Base-by-base conservation (phyloP, 1,284 basidiomycete species). In the Boletus hoseneyae region DNA sequence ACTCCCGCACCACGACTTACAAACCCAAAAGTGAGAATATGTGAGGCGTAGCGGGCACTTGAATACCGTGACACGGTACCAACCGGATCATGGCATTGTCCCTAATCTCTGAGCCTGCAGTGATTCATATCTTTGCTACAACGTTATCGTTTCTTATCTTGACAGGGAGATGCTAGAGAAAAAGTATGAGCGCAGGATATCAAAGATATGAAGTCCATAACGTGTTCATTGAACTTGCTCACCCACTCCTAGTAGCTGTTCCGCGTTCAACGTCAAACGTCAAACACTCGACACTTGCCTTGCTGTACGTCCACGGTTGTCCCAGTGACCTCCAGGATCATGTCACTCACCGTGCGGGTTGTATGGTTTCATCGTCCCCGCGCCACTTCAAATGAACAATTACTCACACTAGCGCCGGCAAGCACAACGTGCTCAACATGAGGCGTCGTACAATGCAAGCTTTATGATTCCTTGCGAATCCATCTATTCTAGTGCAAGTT, bases 381-480 rank as follows among this genome's bases (percentile, higher is more conserved):
- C 56, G 60, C 58, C 58, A 50, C 53, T 19, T 37, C 47, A 35
- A 53, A 62, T 59, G 64, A 63, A n/a, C n/a, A n/a, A n/a, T n/a
- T n/a, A n/a, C n/a, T n/a, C n/a, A 53, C 21, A 3, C 21, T 47
- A 54, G 52, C 52, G 15, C 53, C 57, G 57, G 64, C 62, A 66
- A 65, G 64, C 53, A 55, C 53, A 69, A 68, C 64, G 68, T 66
- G 64, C 55, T 41, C 12, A 55, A 45, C 64, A 70, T 51, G 64
- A 66, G 68, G 68, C 57, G 54, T 61, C 46, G 41, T 33, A 54
- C 52, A 55, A 43, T 56, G 59, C 57, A 57, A 47, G 52, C 50
- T 55, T 51, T 61, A 53, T 56, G 54, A 64, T 65, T 32, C 45
- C 54, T 47, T 53, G 55, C 50, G 61, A 55, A 67, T 62, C 55